Base-by-base conservation (phyloP, 2,329 filamentous ascomycete genomes). In the Aspergillus vadensis region DNA sequence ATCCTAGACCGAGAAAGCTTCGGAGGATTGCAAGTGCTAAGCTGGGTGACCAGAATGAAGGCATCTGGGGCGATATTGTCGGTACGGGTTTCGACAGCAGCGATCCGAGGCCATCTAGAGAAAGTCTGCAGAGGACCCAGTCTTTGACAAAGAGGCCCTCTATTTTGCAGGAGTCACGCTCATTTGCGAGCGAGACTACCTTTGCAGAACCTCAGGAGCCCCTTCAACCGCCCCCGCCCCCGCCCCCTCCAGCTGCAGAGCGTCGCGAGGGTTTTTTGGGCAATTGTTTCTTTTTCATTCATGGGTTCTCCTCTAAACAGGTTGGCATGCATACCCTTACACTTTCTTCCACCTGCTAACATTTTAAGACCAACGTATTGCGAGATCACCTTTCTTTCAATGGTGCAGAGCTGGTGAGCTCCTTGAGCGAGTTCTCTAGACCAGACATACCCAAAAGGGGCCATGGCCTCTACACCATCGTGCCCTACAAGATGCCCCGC, bases 11-110 rank as follows among this genome's bases (percentile, higher is more conserved):
- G 63, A 86, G 92, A 66, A 98, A 97, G 78, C 78, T 99, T 66
- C 87, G 95, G 66, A 90, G 93, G 69, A 92, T 91, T 5, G 91
- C 93, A 21, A 97, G 93, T 75, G 88, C 89, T 71, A 94, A 92
- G 73, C 80, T 98, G 32, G 88, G 84, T 60, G 90, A 84, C 53
- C 92, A 97, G 70, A 89, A 88, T 66, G 88, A 93, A 68, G 88
- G 86, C 27, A 83, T 98, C n/a, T 98, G 94, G 94, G 89, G 89
- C 5, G 91, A 96, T 69, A 96, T 99, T 61, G 84, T 95, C 23
- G 87, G 87, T 58, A 70, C 68, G 15, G 75, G 74, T 2, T 71
- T 73, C 50, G 68, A 69, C 25, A 67, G 65, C n/a, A 63, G 63
- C 19, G 70, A 71, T 32, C 61, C 61, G 39, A 68, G 66, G 49